Percentiles rank a stretch among this genome's conserved stretches.
Conservation (phyloP, 2,329 filamentous ascomycete genomes). For the Knoxdaviesia proteae region DNA sequence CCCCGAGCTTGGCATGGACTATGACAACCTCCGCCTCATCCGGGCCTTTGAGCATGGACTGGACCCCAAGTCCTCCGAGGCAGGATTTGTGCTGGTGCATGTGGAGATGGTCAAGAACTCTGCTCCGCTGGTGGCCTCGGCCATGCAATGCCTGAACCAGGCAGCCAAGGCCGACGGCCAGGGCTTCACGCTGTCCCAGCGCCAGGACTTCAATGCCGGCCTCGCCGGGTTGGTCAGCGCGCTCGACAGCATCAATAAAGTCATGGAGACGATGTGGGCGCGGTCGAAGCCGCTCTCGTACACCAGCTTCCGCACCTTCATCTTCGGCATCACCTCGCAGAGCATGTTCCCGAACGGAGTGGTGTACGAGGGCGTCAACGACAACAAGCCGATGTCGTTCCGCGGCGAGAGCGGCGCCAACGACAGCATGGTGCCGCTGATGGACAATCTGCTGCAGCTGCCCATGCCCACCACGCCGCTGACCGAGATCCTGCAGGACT, state of each 20-base stretch:
- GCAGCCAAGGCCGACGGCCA: constrained; percentile 7
- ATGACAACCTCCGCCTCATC: constrained; percentile 58
- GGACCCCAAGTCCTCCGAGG: constrained; percentile 71
- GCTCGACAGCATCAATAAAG: constrained; percentile 33
- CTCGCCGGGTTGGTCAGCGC: constrained; percentile 39
- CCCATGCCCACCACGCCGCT: constrained; percentile 77
- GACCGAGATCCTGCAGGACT: constrained; percentile 72
- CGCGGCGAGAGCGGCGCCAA: constrained; percentile 87
- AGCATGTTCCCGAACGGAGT: constrained; percentile 89
- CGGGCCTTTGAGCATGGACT: constrained; percentile 82
- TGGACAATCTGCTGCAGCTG: constrained; percentile 72
- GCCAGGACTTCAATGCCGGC: constrained; percentile 41
- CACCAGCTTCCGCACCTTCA: constrained; percentile 83
- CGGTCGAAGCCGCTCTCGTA: constrained; percentile 71
- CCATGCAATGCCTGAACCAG: constrained; percentile 45
- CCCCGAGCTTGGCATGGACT: constrained; percentile 33
- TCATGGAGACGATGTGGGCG: constrained; percentile 88
- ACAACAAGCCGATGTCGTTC: constrained; percentile 52
- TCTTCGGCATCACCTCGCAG: constrained; percentile 86
- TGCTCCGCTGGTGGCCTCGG: constrained; percentile 53
- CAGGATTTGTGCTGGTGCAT: constrained; percentile 88
- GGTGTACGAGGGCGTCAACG: constrained; percentile 65
- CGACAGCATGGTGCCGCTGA: constrained; percentile 79
- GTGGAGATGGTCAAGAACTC: constrained; percentile 90
- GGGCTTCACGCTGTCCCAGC: constrained; percentile 16